Base-by-base conservation (phyloP, 1,284 basidiomycete species). In the Cryptococcus neoformans region DNA sequence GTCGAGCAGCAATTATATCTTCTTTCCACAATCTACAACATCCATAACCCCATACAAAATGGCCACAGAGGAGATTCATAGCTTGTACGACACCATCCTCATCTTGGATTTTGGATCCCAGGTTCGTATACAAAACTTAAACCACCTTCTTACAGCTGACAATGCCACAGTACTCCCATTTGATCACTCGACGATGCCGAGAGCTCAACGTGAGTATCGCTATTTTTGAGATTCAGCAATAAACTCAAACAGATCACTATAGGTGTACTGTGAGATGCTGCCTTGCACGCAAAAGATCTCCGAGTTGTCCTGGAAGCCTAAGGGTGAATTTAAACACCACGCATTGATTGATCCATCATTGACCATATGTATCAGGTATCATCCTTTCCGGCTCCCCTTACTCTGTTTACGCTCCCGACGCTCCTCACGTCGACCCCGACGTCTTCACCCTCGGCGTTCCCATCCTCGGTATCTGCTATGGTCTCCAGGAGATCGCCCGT, bases 91-190 rank as follows among this genome's bases (percentile, higher is more conserved):
- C 74, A 94, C 94, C 49, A 87, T 99, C 70, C 86, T 98, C 50
- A 98, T 99, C 72, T 83, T 99, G 51, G 95, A 99, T 78, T 99
- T 99, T 78, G 95, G 95, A 62, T 98, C 92, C 45, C 93, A 97
- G 84, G 90, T 93, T 66, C 61, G 81, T 65, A 47, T 41, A 28
- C 28, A 28, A 28, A 28, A 28, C 28, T 28, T 28, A 4, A 28
- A 12, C 8, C 37, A n/a, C 17, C 5, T 49, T 11, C 21, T 39
- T 48, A 36, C 9, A 39, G 6, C 42, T 37, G 34, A 8, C 17
- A 14, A 9, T 49, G 12, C 39, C 14, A 17, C 60, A 96, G 89
- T 98, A 98, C 79, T 98, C 94, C 67, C 96, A 99, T 81, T 82
- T 99, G 65, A 99, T 99, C 79, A 97, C 95, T 16, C 82, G 96